Base-by-base conservation (phyloP, 2,329 filamentous ascomycete species). In the Didymella glomerata region DNA sequence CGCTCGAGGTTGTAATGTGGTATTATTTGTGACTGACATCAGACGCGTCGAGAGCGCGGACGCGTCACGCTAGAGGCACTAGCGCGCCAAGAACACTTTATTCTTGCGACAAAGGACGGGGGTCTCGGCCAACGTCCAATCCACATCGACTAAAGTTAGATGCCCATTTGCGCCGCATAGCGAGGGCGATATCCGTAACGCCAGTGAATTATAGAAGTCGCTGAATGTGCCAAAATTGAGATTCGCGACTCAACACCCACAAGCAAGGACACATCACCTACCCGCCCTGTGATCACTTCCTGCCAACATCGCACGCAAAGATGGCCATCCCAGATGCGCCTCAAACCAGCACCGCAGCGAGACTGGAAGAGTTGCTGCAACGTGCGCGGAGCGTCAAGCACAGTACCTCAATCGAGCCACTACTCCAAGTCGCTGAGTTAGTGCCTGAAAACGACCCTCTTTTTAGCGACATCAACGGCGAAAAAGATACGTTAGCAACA, bases 401-500 rank as follows among this genome's bases (percentile, higher is more conserved):
- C 13, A 74, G 72, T 48, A 71, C 72, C 16, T 72, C 77, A 1
- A 78, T 83, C 20, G 78, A 82, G 49, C 80, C 80, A 44, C 77
- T 79, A 14, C 68, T 83, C 4, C 76, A 78, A n/a, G 71, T 76
- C 1, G 71, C 77, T 7, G 76, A 79, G 45, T 68, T 83, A 36
- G 65, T 72, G 14, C 61, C 66, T 2, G 70, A 72, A 22, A 63
- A 67, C 18, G 71, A 74, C 34, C 54, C 67, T 42, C 65, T 77
- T 16, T 61, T 76, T 36, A 64, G 62, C 2, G 57, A 65, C n/a
- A 54, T 66, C 47, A 61, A 65, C 41, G 69, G 64, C 30, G 66
- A 68, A 59, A 84, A 85, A 44, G 87, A 88, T 65, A 74, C 77
- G 25, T 78, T 79, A 34, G 88, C 87, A 73, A 87, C 89, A 32